Conservation (phyloP, 306 rosid species). For the Comarum palustre region DNA sequence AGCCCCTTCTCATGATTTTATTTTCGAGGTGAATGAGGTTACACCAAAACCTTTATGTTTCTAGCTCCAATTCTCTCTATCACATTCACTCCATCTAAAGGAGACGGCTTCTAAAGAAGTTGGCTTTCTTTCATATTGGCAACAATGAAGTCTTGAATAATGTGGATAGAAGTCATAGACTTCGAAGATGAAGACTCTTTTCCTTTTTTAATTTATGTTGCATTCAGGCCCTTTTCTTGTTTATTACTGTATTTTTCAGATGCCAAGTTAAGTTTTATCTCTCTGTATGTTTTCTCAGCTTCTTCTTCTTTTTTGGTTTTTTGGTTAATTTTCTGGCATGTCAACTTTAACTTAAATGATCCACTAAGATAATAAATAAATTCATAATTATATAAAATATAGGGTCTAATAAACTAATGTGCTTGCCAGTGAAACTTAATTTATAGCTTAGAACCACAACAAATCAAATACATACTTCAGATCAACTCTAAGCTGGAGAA, state of each 20-base stretch:
- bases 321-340: neutral
- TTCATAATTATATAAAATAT: neutral
- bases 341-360: neutral
- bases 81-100: neutral
- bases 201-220: neutral
- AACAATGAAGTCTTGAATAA: neutral
- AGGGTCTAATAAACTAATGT: neutral
- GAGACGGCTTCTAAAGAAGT: neutral
- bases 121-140: conserved; percentile 7
- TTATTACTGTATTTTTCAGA: neutral
- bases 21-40: neutral
- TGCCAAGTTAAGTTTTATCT: neutral
- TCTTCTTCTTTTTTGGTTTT: neutral
- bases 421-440: neutral
- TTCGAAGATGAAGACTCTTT: neutral
- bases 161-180: conserved; percentile 7
- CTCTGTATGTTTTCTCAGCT: neutral
- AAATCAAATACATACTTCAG: neutral
- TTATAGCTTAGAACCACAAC: neutral
- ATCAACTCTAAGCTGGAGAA: neutral
- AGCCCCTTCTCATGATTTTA: neutral
- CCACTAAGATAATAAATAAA: neutral
- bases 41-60: neutral
- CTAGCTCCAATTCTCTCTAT: neutral
- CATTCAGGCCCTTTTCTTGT: neutral